Base-by-base conservation (phyloP, 169 alveolate genomes). In the Condylostoma magnum region DNA sequence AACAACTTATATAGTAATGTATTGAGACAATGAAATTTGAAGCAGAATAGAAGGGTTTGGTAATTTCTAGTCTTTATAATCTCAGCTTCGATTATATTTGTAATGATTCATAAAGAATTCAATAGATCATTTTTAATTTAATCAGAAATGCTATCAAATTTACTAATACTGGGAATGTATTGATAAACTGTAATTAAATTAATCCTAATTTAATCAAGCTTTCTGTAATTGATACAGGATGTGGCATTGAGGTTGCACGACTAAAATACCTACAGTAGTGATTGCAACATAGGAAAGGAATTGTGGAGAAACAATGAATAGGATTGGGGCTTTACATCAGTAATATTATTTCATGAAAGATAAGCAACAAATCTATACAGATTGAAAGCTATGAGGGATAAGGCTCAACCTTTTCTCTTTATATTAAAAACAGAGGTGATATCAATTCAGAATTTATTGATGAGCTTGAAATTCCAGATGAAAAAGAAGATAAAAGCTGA, bases 261-360 rank as follows among this genome's bases (percentile, higher is more conserved):
- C 15, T 57, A 34, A 34, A n/a, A 18, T 36, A 33, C 50, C 30
- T 57, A 34, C 31, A 37, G 5, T 18, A 33, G 33, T 18, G 51
- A 33, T 4, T 3, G 28, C 6, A 18, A 15, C n/a, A 2, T 2
- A n/a, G n/a, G n/a, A n/a, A n/a, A n/a, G n/a, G n/a, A n/a, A n/a
- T 18, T 28, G 12, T 34, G 31, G n/a, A 33, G 30, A 20, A n/a
- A 47, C n/a, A 30, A 36, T 30, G 47, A 30, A 18, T 47, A 12
- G 69, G 69, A 18, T 52, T 57, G 1, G 69, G 69, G 28, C 69
- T 57, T 5, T 52, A 57, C 47, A 36, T 57, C 27, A 34, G 38
- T 3, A 57, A 57, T 2, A 3, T 33, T 5, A 20, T 57, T 18
- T 30, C 37, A 36, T 20, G 37, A 28, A 36, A 57, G 27, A 34